Base-by-base conservation (phyloP, 441 rosid genomes). In the Jatropha multifida region DNA sequence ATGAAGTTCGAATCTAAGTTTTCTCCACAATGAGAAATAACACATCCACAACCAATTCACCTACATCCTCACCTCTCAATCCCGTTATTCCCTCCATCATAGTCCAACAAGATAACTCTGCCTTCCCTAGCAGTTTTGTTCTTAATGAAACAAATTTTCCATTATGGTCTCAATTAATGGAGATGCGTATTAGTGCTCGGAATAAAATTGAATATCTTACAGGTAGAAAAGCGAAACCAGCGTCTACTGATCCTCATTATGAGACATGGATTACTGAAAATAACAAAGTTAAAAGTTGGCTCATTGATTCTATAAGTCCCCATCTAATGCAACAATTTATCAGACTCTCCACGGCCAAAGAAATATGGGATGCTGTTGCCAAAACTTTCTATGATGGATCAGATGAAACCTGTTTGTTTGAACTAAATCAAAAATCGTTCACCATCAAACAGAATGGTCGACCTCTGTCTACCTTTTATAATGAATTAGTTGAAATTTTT, bases 311-410 rank as follows among this genome's bases (percentile, higher is more conserved):
- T 4, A 76, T 40, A 69, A 69, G n/a, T n/a, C 64, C 60, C n/a
- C 10, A 11, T 17, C 17, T 79, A 3, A 66, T 71, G 58, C 44
- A 72, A 1, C 13, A 20, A 52, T 76, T 42, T 40, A 26, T 70
- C 23, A 40, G 14, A 3, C 48, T 75, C 2, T 42, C 69, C 13
- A 66, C 41, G 2, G 62, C 68, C 20, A 37, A 62, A 4, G 55
- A 80, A 2, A 63, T 62, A 15, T 76, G 60, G 70, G 46, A 54
- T 4, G 63, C 37, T 9, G 8, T 59, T 1, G 48, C 37, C 1
- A 62, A 46, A 23, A 56, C 75, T 4, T 76, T 76, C 12, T 77
- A 76, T 80, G 75, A 68, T 63, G 67, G 74, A n/a, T 72, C 40
- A 1, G 55, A 76, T 52, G 74, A 80, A 26, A 59, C 69, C 0